Evolutionary conservation across 495 filamentous ascomycete species (phyloP), one percentile per base, ranked within the genome.

Genomic region (Trichoderma reesei): DNA sequence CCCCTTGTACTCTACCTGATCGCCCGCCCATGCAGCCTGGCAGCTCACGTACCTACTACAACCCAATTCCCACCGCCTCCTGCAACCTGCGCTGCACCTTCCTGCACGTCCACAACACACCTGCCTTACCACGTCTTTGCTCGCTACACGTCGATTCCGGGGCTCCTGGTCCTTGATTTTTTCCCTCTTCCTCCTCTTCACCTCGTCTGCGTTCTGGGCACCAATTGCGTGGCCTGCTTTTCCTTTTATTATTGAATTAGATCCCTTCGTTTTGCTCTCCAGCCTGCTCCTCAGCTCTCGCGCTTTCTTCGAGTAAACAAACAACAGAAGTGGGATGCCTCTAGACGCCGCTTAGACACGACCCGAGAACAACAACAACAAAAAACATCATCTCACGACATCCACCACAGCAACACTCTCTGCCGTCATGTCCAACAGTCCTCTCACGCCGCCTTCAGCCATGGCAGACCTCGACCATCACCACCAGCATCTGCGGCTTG

Each of bases 41-140:
- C 26, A 33, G 51, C 51, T 56, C 26, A 56, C 34, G 51, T 56
- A 56, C 51, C 46, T 51, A 51, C 46, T 26, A 26, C 26, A 26
- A 26, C 26, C 48, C 51, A 56, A 56, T 56, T 33, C 51, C 51
- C 51, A 56, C 51, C 51, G 51, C 51, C 51, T 56, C 44, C 51
- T 26, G 26, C 26, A 26, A 26, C 26, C 26, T 26, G 26, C 26
- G 26, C 26, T 26, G 26, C 26, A 26, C 26, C 26, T 26, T 26
- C 26, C 26, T 56, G 51, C 51, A 56, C 51, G 26, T 56, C 51
- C 51, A 56, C 51, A 56, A 56, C n/a, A 46, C 42, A 56, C 51
- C 20, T 33, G 26, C 51, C 51, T 56, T 56, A 56, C 51, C 51
- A 56, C 51, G 20, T 56, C 51, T 8, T 56, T 34, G 7, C 48